These are phyloP conservation scores for Fraxinus excelsior DNA, from an alignment of 257 asterid species.

Conservation along the genomic window DNA sequence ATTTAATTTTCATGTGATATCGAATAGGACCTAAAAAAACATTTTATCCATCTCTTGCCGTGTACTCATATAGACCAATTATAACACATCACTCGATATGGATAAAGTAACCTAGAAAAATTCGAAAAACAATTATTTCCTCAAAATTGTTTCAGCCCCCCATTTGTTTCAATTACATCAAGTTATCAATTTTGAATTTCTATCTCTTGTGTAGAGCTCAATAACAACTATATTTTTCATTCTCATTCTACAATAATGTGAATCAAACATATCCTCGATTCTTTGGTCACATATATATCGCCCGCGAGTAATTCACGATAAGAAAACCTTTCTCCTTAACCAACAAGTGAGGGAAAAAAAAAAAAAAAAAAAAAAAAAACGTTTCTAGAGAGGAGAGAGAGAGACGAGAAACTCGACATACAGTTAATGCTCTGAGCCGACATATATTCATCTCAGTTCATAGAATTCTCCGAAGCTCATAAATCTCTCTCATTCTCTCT, in stretches of 20 bases:
- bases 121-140: neutral
- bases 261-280: too few relatives aligned
- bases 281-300: neutral
- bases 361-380: neutral
- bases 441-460: constrained; percentile 18
- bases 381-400: neutral
- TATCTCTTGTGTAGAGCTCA: too few relatives aligned
- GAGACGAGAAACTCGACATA: neutral
- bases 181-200: too few relatives aligned
- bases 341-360: neutral
- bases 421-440: constrained; percentile 14
- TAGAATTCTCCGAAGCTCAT: constrained; percentile 1
- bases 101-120: too few relatives aligned
- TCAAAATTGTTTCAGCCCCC: neutral
- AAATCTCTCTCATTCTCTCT: neutral
- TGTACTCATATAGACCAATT: too few relatives aligned
- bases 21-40: neutral
- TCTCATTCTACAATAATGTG: too few relatives aligned
- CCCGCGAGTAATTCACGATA: neutral
- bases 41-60: too few relatives aligned
- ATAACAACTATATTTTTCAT: too few relatives aligned
- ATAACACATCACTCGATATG: too few relatives aligned
- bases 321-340: neutral
- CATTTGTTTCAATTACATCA: too few relatives aligned
- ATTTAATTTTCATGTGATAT: too few relatives aligned